Evolutionary conservation across 1,139 yeast species (phyloP).

Genomic region (Ashbya aceris): DNA sequence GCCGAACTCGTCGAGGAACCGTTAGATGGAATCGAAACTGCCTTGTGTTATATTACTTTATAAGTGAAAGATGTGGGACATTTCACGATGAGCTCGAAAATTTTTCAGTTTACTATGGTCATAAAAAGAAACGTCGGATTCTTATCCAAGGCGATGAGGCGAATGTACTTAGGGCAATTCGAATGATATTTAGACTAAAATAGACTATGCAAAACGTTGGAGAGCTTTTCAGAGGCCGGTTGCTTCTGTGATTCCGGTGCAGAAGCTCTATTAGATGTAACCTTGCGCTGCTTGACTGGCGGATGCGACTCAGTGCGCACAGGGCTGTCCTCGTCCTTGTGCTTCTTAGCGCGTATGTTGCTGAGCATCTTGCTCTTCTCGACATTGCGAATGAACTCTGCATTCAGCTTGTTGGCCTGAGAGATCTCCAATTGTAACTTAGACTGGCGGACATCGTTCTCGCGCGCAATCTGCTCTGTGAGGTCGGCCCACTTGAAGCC

Average conservation of each 20-base stretch:
- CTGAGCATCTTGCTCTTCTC: slow-evolving; percentile 77
- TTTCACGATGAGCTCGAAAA: slow-evolving; percentile 3
- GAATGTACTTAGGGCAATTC: slow-evolving; percentile 1
- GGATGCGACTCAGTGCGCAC: slow-evolving; percentile 29
- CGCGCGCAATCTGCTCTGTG: slow-evolving; percentile 88
- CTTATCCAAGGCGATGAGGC: no score
- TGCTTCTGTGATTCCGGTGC: slow-evolving; percentile 44
- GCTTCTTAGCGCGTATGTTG: slow-evolving; percentile 42
- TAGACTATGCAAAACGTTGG: slow-evolving; percentile 35
- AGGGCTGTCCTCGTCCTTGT: slow-evolving; percentile 20
- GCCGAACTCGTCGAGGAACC: background rate
- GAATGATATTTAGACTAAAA: slow-evolving; percentile 23
- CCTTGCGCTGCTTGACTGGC: slow-evolving; percentile 53
- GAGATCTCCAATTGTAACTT: slow-evolving; percentile 80
- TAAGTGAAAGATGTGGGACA: background rate
- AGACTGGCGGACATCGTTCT: slow-evolving; percentile 80
- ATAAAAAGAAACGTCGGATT: no score
- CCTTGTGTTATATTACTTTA: background rate
- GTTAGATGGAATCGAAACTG: slow-evolving; percentile 1
- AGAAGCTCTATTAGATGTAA: slow-evolving; percentile 56
- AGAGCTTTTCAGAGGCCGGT: slow-evolving; percentile 36
- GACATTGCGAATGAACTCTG: slow-evolving; percentile 71
- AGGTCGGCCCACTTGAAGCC: slow-evolving; percentile 94
- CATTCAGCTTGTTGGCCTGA: slow-evolving; percentile 80
- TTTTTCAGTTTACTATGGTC: slow-evolving; percentile 4